Base-by-base conservation (phyloP, 345 rosid genomes). In the Lenwebbia sp. region DNA sequence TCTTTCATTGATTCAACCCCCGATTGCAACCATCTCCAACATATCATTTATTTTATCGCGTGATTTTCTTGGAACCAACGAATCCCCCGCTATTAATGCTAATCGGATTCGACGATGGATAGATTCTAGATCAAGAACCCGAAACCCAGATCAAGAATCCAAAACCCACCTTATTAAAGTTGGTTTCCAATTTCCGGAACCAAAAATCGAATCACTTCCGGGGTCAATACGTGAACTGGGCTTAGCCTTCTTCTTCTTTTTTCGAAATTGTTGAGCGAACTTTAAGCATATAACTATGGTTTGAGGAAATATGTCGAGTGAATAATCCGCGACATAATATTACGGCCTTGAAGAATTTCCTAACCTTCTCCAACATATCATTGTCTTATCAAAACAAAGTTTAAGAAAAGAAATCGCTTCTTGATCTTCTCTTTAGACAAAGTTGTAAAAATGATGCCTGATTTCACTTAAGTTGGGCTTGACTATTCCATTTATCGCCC, bases 181-280 rank as follows among this genome's bases (percentile, higher is more conserved):
- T 10, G 5, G n/a, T 19, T 62, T 21, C 5, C 22, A 15, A 62
- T 62, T 28, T 30, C 6, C 5, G 0, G 3, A 30, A 30, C 1
- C 3, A 65, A 11, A 12, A 30, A 30, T 4, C 21, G 23, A 30
- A 15, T 3, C 22, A 14, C 25, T 65, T 65, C 3, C 23, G 2
- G 5, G 0, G 1, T 7, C 44, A 0, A 65, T 17, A 8, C 9
- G 44, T 1, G 76, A 21, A 17, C 0, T 19, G 22, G 25, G 7
- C 78, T 23, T 33, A 65, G 37, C 5, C 75, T 5, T 33, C 4
- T 17, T 30, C 15, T 4, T 65, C 5, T 15, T 62, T 65, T 33
- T 40, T 65, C 5, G 5, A 14, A 55, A 65, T 7, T 65, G 19
- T 33, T 4, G 14, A 33, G 23, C 11, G 4, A 55, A 55, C 30